These are phyloP conservation scores for Boletus holoroseus DNA, from an alignment of 1,284 basidiomycete genomes.

Conservation along the genomic window DNA sequence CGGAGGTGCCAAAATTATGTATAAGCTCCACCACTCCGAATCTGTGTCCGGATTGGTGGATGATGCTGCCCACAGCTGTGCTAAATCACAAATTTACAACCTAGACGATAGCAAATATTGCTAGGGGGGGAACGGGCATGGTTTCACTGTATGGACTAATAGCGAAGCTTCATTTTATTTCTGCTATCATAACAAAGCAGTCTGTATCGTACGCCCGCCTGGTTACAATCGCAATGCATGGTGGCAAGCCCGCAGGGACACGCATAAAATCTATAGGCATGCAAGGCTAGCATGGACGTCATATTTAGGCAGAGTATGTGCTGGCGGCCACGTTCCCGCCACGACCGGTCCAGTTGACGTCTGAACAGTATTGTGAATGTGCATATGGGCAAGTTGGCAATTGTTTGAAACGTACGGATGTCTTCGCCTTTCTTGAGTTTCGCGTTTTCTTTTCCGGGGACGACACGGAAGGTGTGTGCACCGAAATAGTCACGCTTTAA, in stretches of 20 bases:
- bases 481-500: conserved; percentile 84
- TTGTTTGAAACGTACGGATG: conserved; percentile 62
- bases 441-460: conserved; percentile 83
- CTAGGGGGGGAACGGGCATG: neutral
- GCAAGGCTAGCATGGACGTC: neutral
- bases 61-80: neutral
- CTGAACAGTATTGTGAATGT: conserved; percentile 34
- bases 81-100: neutral
- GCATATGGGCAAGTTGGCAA: conserved; percentile 5
- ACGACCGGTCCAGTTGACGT: conserved; percentile 90
- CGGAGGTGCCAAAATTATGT: neutral
- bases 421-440: conserved; percentile 78
- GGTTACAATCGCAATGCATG: conserved; percentile 12
- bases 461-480: conserved; percentile 91
- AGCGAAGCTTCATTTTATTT: conserved; percentile 8
- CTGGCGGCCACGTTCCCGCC: conserved; percentile 91
- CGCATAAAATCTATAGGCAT: conserved; percentile 18
- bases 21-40: neutral
- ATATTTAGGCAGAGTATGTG: conserved; percentile 79
- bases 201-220: conserved; percentile 17
- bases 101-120: neutral
- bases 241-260: neutral
- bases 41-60: neutral
- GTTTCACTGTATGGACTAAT: neutral
- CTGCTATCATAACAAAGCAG: conserved; percentile 11